Conservation (phyloP, 2,329 filamentous ascomycete species). For the Chaetothyriales sp. region DNA sequence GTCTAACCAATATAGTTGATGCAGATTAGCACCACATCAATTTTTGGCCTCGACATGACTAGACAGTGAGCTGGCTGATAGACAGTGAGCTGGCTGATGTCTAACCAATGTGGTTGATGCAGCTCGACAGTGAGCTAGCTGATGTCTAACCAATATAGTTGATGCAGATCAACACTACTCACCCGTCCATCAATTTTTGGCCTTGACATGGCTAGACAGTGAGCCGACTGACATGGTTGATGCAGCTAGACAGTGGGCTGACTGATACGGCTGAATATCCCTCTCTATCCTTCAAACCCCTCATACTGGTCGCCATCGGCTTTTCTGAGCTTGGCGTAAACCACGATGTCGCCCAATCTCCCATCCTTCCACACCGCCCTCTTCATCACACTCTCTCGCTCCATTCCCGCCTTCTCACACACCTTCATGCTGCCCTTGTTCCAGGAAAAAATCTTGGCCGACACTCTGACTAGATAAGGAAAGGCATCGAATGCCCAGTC, state of each 20-base stretch:
- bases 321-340: background rate
- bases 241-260: background rate
- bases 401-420: constrained; percentile 3
- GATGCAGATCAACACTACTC: no score
- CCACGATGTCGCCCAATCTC: constrained; percentile 1
- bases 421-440: constrained; percentile 3
- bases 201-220: no score
- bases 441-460: constrained; percentile 3
- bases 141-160: no score
- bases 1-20: no score
- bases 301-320: background rate
- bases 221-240: no score
- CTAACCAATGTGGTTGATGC: no score
- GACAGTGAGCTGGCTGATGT: no score
- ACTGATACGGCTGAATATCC: background rate
- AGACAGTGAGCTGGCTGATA: no score
- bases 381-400: constrained; percentile 1
- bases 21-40: no score
- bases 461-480: constrained; percentile 2
- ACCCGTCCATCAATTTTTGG: no score
- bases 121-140: no score
- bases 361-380: constrained; percentile 2
- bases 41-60: no score
- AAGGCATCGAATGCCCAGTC: constrained; percentile 3
- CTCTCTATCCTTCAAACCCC: background rate